Evolutionary conservation across 2,329 filamentous ascomycete species (phyloP).

Genomic region (Microcera coccophila): DNA sequence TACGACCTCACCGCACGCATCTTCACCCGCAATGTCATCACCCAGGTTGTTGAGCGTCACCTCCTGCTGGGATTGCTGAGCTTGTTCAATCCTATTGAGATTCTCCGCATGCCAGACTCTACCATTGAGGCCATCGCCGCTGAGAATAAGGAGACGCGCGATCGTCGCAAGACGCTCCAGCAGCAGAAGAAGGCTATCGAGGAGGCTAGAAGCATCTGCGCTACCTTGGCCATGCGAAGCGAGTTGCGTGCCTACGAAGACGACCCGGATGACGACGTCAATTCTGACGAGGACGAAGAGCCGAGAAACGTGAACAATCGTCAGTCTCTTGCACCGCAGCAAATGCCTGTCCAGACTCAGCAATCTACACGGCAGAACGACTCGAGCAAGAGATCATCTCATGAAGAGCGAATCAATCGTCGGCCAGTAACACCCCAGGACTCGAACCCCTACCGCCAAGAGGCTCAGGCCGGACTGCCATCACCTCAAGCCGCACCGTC

Average conservation of each 20-base stretch:
- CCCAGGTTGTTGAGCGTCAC: slow-evolving; percentile 50
- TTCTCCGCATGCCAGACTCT: slow-evolving; percentile 43
- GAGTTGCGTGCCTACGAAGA: slow-evolving; percentile 42
- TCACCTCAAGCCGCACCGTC: slow-evolving; percentile 7
- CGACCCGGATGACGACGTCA: slow-evolving; percentile 32
- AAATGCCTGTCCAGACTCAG: slow-evolving; percentile 4
- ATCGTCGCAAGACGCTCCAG: slow-evolving; percentile 46
- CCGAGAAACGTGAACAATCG: slow-evolving; percentile 13
- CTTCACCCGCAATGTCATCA: slow-evolving; percentile 51
- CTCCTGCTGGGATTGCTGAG: slow-evolving; percentile 49
- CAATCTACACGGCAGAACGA: slow-evolving; percentile 16
- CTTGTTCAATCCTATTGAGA: slow-evolving; percentile 51
- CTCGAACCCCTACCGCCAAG: slow-evolving; percentile 16
- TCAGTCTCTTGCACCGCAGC: slow-evolving; percentile 16
- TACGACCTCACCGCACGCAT: slow-evolving; percentile 51
- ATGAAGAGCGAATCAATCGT: slow-evolving; percentile 21
- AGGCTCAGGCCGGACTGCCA: too few species aligned
- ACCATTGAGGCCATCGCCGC: slow-evolving; percentile 49
- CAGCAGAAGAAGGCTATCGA: slow-evolving; percentile 48
- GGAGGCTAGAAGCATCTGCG: slow-evolving; percentile 48
- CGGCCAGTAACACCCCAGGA: slow-evolving; percentile 20
- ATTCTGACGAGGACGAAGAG: slow-evolving; percentile 30
- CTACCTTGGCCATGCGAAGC: slow-evolving; percentile 50
- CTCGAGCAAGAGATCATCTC: slow-evolving; percentile 17
- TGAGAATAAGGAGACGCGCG: slow-evolving; percentile 51